Percentiles rank a stretch among this genome's conserved stretches.
Evolutionary conservation across 495 filamentous ascomycete genomes (phyloP).

Genomic region (Aspergillus homomorphus): DNA sequence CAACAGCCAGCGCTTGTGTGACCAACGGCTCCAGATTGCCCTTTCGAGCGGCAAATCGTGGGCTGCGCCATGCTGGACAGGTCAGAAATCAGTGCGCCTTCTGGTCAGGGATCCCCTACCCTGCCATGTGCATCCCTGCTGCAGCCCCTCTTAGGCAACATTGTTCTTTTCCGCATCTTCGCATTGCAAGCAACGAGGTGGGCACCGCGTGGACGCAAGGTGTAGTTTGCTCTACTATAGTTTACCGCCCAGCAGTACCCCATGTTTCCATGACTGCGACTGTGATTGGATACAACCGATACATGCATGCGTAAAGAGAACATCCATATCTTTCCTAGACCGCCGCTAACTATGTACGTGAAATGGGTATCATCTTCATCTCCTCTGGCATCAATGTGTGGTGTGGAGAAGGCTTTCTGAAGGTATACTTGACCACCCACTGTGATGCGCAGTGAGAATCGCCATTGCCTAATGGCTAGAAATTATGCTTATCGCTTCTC

Average conservation of each 20-base stretch:
- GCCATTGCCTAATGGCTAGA: neutral
- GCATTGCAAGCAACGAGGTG: too few species aligned
- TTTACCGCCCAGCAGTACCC: too few species aligned
- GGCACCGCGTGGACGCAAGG: too few species aligned
- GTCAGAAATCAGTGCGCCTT: constrained; percentile 10
- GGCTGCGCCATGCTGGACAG: constrained; percentile 18
- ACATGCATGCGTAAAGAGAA: neutral
- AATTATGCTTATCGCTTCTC: neutral
- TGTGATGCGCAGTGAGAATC: too few species aligned
- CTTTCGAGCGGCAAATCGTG: neutral
- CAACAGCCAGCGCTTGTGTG: constrained; percentile 6
- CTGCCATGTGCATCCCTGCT: neutral
- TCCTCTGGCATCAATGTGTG: neutral
- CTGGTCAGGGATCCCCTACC: neutral
- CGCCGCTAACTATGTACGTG: neutral
- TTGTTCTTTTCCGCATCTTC: neutral
- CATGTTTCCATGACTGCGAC: too few species aligned
- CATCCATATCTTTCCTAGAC: neutral
- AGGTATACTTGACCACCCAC: too few species aligned
- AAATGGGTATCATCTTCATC: neutral
- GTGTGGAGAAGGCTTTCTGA: neutral
- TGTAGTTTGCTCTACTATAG: too few species aligned
- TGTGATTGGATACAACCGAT: neutral
- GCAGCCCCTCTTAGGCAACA: neutral
- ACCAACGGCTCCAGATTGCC: neutral